phyloP scores from a whole-genome alignment of 2,329 filamentous ascomycete genomes.

The Ceratocystis eucalypticola region DNA sequence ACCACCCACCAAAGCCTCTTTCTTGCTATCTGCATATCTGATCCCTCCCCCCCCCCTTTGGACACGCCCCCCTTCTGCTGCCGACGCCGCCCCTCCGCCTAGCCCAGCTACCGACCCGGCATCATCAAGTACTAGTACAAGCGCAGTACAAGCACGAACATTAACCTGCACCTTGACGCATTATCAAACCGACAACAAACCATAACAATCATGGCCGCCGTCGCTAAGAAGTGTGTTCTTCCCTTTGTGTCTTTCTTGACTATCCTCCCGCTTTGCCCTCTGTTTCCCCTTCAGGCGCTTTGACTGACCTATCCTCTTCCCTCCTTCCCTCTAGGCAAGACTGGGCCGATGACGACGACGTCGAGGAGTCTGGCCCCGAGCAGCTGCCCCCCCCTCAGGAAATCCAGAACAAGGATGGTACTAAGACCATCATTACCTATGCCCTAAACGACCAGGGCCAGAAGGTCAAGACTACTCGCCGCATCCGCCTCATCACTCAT shows the following conservation, averaged over 20 bases:
- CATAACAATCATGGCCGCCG: slow-evolving; percentile 12
- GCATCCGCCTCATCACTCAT: slow-evolving; percentile 81
- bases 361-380: slow-evolving; percentile 53
- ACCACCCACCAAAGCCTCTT: neutral
- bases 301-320: slow-evolving; percentile 1
- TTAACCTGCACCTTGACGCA: too few species aligned
- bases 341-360: slow-evolving; percentile 94
- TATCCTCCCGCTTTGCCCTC: neutral
- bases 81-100: neutral
- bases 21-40: neutral
- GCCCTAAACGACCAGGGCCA: slow-evolving; percentile 83
- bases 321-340: slow-evolving; percentile 39
- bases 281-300: neutral
- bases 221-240: slow-evolving; percentile 13
- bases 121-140: neutral
- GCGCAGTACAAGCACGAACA: too few species aligned
- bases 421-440: slow-evolving; percentile 87
- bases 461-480: slow-evolving; percentile 93
- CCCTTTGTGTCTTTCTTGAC: neutral
- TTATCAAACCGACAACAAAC: slow-evolving; percentile 4
- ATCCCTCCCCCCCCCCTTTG: neutral
- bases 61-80: neutral
- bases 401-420: slow-evolving; percentile 95
- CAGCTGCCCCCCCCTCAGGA: slow-evolving; percentile 70
- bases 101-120: neutral